Evolutionary conservation across 1,284 basidiomycete species (phyloP), one percentile per base, ranked within the genome.

Genomic region (Ceratorhiza oryzae-sativae): DNA sequence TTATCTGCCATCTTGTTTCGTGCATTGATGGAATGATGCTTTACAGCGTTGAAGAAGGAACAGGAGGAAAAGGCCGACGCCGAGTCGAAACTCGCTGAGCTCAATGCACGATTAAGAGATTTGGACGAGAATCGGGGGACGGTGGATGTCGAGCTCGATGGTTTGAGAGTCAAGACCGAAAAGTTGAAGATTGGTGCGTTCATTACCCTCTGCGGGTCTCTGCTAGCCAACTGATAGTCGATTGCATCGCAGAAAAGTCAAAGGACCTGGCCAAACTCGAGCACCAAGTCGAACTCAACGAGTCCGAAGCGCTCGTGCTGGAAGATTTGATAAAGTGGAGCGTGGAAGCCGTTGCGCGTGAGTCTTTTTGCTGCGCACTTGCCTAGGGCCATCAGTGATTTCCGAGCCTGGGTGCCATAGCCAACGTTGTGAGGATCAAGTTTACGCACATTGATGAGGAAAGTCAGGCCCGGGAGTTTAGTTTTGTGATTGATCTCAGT

Each of bases 401-500:
- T 53, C 8, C n/a, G n/a, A n/a, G n/a, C n/a, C n/a, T n/a, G n/a
- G n/a, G 39, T 30, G 55, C 58, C 48, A 10, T 74, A 83, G 83
- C 82, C 51, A 89, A 92, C 77, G 86, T 87, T 61, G 83, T 95
- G 12, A 83, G 94, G 56, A 81, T 95, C 61, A 86, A 88, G 3
- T 94, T 94, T 80, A 86, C 85, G 2, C 81, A 87, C 67, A 79
- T 95, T 49, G 90, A 92, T 77, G 82, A 85, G 1, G 76, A 81
- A 0, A 85, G 90, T 71, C 82, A 83, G 2, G 81, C 85, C 15
- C 83, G 86, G 36, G 91, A 94, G 76, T 93, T 89, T 75, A 89
- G 85, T 68, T 83, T 95, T 71, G 88, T 94, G 0, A 79, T 95
- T 30, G 92, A 96, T 77, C 83, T 93, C 18, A 87, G 89, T 0